These are phyloP conservation scores for Phellinidium pouzarii DNA, from an alignment of 1,284 basidiomycete species.

Conservation along the genomic window DNA sequence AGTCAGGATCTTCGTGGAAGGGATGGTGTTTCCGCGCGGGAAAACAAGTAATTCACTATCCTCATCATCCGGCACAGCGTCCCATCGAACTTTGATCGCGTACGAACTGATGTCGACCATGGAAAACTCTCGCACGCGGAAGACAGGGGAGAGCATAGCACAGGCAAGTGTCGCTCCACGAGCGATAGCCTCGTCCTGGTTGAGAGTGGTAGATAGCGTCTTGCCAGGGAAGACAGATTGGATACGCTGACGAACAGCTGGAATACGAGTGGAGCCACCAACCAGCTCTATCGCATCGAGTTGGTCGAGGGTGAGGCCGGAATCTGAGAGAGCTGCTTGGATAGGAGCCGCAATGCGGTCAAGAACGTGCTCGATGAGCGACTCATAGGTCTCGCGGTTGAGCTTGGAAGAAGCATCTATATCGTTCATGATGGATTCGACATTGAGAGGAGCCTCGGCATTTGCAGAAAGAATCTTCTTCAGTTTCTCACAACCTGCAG, in stretches of 20 bases:
- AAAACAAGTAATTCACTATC: conserved; percentile 87
- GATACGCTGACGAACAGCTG: conserved; percentile 62
- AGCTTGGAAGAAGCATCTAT: conserved; percentile 61
- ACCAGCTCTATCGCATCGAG: conserved; percentile 64
- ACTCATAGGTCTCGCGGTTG: conserved; percentile 54
- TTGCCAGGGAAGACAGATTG: conserved; percentile 61
- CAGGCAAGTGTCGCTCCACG: conserved; percentile 93
- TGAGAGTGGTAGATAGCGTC: conserved; percentile 79
- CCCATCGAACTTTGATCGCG: conserved; percentile 86
- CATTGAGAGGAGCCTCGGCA: conserved; percentile 77
- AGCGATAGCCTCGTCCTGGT: conserved; percentile 92
- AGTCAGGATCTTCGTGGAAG: conserved; percentile 91
- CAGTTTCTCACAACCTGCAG: conserved; percentile 68
- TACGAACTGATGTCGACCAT: conserved; percentile 80
- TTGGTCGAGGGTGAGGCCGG: conserved; percentile 52
- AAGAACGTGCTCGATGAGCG: conserved; percentile 47
- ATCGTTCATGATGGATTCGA: conserved; percentile 93
- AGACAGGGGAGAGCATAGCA: conserved; percentile 90
- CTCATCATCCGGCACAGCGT: conserved; percentile 67
- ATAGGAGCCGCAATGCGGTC: conserved; percentile 49
- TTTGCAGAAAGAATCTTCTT: conserved; percentile 81
- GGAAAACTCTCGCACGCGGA: conserved; percentile 91
- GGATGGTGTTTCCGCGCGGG: conserved; percentile 74
- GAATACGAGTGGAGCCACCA: conserved; percentile 63
- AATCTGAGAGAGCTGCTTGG: conserved; percentile 47